Evolutionary conservation across 179 eudicot species (phyloP), one percentile per base, ranked within the genome.

Genomic region (Beta lomatogona): DNA sequence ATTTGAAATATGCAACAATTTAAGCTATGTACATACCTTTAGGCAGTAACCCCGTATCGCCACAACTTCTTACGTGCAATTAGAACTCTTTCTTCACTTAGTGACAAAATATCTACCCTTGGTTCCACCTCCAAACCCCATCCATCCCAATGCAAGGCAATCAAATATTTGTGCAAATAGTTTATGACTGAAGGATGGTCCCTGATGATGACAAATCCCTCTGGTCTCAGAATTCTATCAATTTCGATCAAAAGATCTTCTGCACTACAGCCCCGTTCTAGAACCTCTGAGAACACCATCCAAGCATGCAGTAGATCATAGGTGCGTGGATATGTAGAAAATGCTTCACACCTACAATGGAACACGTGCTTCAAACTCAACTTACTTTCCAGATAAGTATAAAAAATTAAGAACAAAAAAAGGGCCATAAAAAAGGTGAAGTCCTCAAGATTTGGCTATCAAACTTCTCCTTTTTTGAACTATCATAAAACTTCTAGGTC

Each of bases 221-320:
- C 82, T 3, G 97, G 97, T 80, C 96, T 78, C 64, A 93, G 77
- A 36, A 93, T 89, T 44, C 97, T 88, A 83, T 93, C 97, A 90
- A 93, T 91, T 87, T 93, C 97, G 76, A 93, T 89, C 71, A 93
- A 81, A 19, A 93, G 86, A 86, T 93, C 96, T 86, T 91, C 97
- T 5, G 75, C 55, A 68, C 97, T 89, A 71, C 97, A 93, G 50
- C 94, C 96, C 73, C 89, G 83, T 41, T 82, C 88, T 73, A 88
- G 85, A 14, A 91, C 87, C 76, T 89, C 91, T 5, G 97, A 88
- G 70, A 93, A 88, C 31, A 92, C 89, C 54, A 82, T 80, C 97
- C 96, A 92, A n/a, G 94, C 94, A 83, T 93, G 97, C 79, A 93
- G 91, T 66, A 92, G 89, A 86, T 93, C 97, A 55, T 89, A 93